Percentiles rank a stretch among this genome's conserved stretches.
Conservation (phyloP, 768 basidiomycete genomes). For the Podaxis mareebaensis region DNA sequence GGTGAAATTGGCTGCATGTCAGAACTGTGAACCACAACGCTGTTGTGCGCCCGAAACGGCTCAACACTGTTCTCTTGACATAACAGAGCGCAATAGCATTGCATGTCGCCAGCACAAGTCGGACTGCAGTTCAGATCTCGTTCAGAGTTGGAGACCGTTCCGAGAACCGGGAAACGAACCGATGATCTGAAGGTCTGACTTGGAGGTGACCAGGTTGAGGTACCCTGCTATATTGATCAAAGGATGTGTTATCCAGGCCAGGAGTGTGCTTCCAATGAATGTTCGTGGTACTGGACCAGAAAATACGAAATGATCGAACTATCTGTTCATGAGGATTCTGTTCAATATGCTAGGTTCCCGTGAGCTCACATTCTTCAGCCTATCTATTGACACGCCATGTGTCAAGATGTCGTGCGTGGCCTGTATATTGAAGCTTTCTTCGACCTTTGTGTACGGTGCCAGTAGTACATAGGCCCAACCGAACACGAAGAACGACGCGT, state of each 20-base stretch:
- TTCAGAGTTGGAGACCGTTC: neutral
- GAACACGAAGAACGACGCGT: slow-evolving; percentile 49
- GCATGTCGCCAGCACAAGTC: slow-evolving; percentile 65
- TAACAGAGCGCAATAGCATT: slow-evolving; percentile 66
- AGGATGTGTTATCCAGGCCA: slow-evolving; percentile 61
- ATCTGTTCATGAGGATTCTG: slow-evolving; percentile 13
- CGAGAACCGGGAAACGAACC: slow-evolving; percentile 41
- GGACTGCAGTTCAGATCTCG: slow-evolving; percentile 47
- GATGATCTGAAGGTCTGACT: slow-evolving; percentile 70
- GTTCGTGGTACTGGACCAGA: slow-evolving; percentile 89
- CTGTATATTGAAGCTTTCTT: slow-evolving; percentile 96
- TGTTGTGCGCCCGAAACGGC: slow-evolving; percentile 62
- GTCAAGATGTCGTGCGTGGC: slow-evolving; percentile 85
- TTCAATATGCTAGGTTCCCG: neutral
- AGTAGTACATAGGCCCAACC: slow-evolving; percentile 71
- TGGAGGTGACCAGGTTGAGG: slow-evolving; percentile 48
- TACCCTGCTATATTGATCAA: slow-evolving; percentile 41
- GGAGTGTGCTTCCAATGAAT: slow-evolving; percentile 74
- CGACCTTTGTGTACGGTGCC: slow-evolving; percentile 93
- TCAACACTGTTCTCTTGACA: slow-evolving; percentile 60
- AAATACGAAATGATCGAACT: slow-evolving; percentile 92
- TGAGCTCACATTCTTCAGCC: slow-evolving; percentile 50
- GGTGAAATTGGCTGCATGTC: slow-evolving; percentile 85
- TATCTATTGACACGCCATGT: slow-evolving; percentile 55
- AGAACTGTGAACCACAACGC: slow-evolving; percentile 64